Evolutionary conservation across 2,329 filamentous ascomycete species (phyloP).

Genomic region (Rhynchosporium agropyri): DNA sequence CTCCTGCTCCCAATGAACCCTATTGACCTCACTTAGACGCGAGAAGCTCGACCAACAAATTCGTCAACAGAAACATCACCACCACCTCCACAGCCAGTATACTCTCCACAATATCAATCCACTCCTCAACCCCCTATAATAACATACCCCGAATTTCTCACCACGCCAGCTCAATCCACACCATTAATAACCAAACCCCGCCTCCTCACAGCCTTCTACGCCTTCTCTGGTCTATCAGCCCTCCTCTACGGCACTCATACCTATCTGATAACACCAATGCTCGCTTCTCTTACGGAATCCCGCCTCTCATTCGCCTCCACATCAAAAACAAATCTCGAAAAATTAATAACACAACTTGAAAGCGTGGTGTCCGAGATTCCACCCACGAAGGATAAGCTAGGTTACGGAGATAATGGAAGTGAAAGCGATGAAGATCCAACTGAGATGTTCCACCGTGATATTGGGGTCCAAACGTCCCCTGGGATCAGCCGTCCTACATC

Average conservation of each 20-base stretch:
- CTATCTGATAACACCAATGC: slow-evolving; percentile 66
- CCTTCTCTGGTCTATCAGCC: slow-evolving; percentile 59
- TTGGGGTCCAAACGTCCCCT: slow-evolving; percentile 75
- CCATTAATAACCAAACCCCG: slow-evolving; percentile 64
- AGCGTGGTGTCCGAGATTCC: slow-evolving; percentile 65
- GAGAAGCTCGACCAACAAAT: slow-evolving; percentile 12
- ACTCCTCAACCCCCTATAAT: slow-evolving; percentile 57
- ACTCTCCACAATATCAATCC: slow-evolving; percentile 47
- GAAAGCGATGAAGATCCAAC: slow-evolving; percentile 66
- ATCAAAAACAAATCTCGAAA: slow-evolving; percentile 51
- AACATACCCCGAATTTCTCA: slow-evolving; percentile 71
- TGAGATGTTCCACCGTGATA: slow-evolving; percentile 80
- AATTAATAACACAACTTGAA: slow-evolving; percentile 55
- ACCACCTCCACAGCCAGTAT: slow-evolving; percentile 19
- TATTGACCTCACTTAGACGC: slow-evolving; percentile 10
- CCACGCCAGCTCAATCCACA: slow-evolving; percentile 56
- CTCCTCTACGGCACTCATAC: slow-evolving; percentile 72
- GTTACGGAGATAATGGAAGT: slow-evolving; percentile 42
- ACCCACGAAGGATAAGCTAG: slow-evolving; percentile 35
- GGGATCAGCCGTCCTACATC: slow-evolving; percentile 47
- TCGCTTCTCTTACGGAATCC: slow-evolving; percentile 52
- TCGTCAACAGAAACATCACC: slow-evolving; percentile 11
- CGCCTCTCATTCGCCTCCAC: slow-evolving; percentile 56
- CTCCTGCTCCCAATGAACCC: not conserved
- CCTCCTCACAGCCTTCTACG: slow-evolving; percentile 62